Base-by-base conservation (phyloP, 75 land plant species). In the Picea glauca region DNA sequence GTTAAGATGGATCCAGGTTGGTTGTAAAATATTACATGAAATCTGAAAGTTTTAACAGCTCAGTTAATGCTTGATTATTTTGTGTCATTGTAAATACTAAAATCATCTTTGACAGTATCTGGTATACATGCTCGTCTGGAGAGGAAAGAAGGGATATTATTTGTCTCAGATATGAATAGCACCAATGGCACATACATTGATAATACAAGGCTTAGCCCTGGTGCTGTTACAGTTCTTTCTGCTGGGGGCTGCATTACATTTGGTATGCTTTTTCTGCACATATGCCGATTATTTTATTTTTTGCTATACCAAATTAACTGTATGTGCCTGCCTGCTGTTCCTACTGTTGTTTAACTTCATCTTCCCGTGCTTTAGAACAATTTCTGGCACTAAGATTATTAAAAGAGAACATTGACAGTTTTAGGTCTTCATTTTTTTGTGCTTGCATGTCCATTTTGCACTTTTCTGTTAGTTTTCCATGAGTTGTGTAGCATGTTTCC, bases 131-230 rank as follows among this genome's bases (percentile, higher is more conserved):
- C 99, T 43, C 90, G 93, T 17, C 83, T 96, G 57, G 90, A 94
- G 84, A 96, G 86, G 79, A 89, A 85, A 76, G 91, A 80, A 30
- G 91, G 88, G 43, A 75, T 62, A 60, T 87, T 96, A 14, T 67
- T 87, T 76, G 90, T 96, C 17, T 94, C 98, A 11, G 99, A 96
- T 79, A 76, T 96, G 76, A 93, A 89, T 78, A 96, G 99, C 84
- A 96, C 99, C 58, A 96, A 96, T 85, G 99, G 99, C 20, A 96
- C 99, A 57, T 96, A 82, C 74, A 70, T 96, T 59, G 80, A 90
- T 82, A 90, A 86, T 12, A 86, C 78, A 85, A 83, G 78, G 74
- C 83, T 96, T 14, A 81, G 77, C 60, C 95, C 98, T 77, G 95
- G 98, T 32, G 86, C 78, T 82, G 87, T 67, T 67, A 79, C 89